Base-by-base conservation (phyloP, 148 eudicot species). In the Amaranthus cruentus region DNA sequence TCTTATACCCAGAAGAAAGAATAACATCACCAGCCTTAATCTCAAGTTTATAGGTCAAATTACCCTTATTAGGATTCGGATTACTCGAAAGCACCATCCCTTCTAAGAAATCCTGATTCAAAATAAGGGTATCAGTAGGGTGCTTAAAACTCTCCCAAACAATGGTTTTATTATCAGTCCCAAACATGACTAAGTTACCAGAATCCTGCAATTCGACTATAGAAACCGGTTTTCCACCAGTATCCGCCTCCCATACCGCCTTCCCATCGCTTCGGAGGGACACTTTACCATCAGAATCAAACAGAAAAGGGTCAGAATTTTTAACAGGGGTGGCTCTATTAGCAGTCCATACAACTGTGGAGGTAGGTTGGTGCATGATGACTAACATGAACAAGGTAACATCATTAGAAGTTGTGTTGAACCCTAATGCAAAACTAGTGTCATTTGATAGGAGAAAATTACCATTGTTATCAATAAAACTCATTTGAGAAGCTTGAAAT, bases 91-190 rank as follows among this genome's bases (percentile, higher is more conserved):
- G 92, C 55, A 75, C 84, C 91, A 88, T 88, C 71, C 96, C 96
- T 77, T 84, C 57, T 0, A 59, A 70, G 55, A 95, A 95, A 7
- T 79, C 83, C 59, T 91, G 97, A 65, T 84, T 82, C 9, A 96
- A 81, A 62, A 95, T 55, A 76, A 95, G 89, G 14, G 97, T 88
- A 69, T 91, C 83, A 2, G 92, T 83, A n/a, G 99, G 99, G 81
- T 92, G 83, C 71, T 75, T 69, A 81, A 95, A 95, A 77, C 97
- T 95, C 64, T 91, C 85, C 99, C 99, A 95, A 78, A 95, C 49
- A 0, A 79, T n/a, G 3, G 70, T 67, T 15, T 55, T 60, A 43
- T 79, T 67, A 81, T 88, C 90, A 47, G 75, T 82, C 14, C 89
- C 92, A 72, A 73, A 49, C 79, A 95, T 62, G 9, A 91, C 84